Evolutionary conservation across 345 rosid species (phyloP), one percentile per base, ranked within the genome.

Genomic region (Mallotus nudiflorus): DNA sequence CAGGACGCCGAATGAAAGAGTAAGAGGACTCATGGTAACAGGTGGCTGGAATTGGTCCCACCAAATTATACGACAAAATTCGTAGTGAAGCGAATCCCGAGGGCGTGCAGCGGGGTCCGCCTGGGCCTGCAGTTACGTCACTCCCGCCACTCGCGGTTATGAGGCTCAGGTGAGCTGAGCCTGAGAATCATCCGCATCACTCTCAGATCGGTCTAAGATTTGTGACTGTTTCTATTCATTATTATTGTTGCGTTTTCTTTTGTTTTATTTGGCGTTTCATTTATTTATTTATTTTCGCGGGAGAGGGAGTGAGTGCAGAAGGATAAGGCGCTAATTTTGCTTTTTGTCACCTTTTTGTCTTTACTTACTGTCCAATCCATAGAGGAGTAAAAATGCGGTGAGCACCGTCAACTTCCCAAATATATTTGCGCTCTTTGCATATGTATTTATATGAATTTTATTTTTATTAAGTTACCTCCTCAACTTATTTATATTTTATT

Each of bases 41-140:
- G 64, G 64, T 51, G 57, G 54, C 75, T 16, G 57, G 29, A 27
- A 49, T 45, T 62, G 62, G 60, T 39, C 60, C 65, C 63, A 46
- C n/a, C n/a, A n/a, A n/a, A n/a, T n/a, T n/a, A n/a, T n/a, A n/a
- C n/a, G n/a, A n/a, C n/a, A n/a, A n/a, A n/a, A n/a, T n/a, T n/a
- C n/a, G n/a, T n/a, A n/a, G n/a, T n/a, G 55, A 33, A 22, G 55
- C 58, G 77, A 68, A 77, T 77, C 81, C 77, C 77, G n/a, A 72
- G 19, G 81, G 46, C 6, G 12, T 3, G 22, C 19, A 9, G 0
- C 63, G 66, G 65, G 70, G 18, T 27, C 70, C 39, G n/a, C n/a
- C 53, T 42, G 46, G 8, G n/a, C n/a, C 28, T 28, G n/a, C 5
- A 51, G 51, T 70, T 14, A 70, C 69, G 66, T 66, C 68, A 42